phyloP scores from a whole-genome alignment of 2,329 filamentous ascomycete genomes.

The Samsoniella hepiali region DNA sequence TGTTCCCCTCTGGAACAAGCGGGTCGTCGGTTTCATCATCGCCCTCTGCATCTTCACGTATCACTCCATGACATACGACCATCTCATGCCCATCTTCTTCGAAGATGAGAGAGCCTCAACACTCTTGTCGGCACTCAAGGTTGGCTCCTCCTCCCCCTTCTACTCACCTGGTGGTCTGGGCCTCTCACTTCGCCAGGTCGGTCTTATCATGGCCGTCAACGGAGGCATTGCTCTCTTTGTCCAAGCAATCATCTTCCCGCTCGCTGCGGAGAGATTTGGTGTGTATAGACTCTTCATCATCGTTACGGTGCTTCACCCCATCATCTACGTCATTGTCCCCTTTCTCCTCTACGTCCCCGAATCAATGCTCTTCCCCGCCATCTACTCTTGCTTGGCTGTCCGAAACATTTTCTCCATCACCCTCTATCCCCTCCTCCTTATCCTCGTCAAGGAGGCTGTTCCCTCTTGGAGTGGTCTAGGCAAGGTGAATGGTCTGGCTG shows the following conservation, averaged over 20 bases:
- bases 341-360: slow-evolving; percentile 54
- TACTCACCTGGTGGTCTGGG: slow-evolving; percentile 61
- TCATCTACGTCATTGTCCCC: slow-evolving; percentile 60
- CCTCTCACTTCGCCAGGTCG: slow-evolving; percentile 59
- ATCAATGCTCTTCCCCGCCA: slow-evolving; percentile 49
- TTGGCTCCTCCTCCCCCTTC: slow-evolving; percentile 41
- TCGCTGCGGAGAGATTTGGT: slow-evolving; percentile 56
- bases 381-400: slow-evolving; percentile 56
- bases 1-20: slow-evolving; percentile 50
- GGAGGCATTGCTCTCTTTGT: slow-evolving; percentile 58
- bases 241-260: slow-evolving; percentile 59
- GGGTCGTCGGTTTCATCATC: slow-evolving; percentile 72
- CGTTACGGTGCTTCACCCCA: slow-evolving; percentile 57
- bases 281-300: slow-evolving; percentile 58
- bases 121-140: slow-evolving; percentile 35
- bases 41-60: slow-evolving; percentile 89
- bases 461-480: slow-evolving; percentile 55
- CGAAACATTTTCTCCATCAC: slow-evolving; percentile 61
- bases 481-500: slow-evolving; percentile 63
- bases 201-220: slow-evolving; percentile 58
- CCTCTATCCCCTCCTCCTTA: slow-evolving; percentile 63
- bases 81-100: slow-evolving; percentile 87
- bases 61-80: slow-evolving; percentile 93
- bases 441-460: slow-evolving; percentile 65
- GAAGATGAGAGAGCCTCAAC: slow-evolving; percentile 63